phyloP scores from a whole-genome alignment of 2,329 filamentous ascomycete genomes.

The Phialemonium atrogriseum region DNA sequence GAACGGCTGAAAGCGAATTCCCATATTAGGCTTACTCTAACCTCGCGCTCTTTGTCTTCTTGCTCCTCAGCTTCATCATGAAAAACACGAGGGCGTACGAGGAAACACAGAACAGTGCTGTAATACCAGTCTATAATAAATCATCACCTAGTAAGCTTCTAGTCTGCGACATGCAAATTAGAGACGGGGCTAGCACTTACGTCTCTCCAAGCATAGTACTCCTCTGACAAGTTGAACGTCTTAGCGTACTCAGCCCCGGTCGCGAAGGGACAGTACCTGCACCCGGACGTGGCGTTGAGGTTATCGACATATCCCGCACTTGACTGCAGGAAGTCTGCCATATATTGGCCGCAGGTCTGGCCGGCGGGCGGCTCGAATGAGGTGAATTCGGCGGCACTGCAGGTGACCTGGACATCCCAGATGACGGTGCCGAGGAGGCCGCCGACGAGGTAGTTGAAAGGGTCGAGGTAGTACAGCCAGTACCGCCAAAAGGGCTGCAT shows the following conservation, averaged over 20 bases:
- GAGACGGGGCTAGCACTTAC: neutral
- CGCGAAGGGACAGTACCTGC: slow-evolving; percentile 54
- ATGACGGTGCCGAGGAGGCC: slow-evolving; percentile 48
- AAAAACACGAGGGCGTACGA: slow-evolving; percentile 34
- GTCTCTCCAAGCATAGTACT: slow-evolving; percentile 2
- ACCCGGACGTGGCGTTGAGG: slow-evolving; percentile 48
- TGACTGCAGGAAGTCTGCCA: slow-evolving; percentile 37
- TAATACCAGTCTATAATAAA: slow-evolving; percentile 25
- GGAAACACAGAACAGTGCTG: slow-evolving; percentile 31
- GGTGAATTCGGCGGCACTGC: slow-evolving; percentile 46
- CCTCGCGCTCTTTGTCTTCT: slow-evolving; percentile 34
- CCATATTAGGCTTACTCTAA: slow-evolving; percentile 4
- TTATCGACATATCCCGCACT: slow-evolving; percentile 53
- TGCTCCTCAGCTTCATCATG: slow-evolving; percentile 40
- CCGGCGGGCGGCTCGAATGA: slow-evolving; percentile 46
- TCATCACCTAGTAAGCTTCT: too few relatives aligned
- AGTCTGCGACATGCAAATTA: neutral
- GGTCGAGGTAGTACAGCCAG: slow-evolving; percentile 58
- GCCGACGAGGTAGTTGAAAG: slow-evolving; percentile 59
- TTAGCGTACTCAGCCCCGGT: slow-evolving; percentile 51
- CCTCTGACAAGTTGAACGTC: slow-evolving; percentile 46
- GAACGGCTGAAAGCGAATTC: too few relatives aligned
- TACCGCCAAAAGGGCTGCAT: slow-evolving; percentile 31
- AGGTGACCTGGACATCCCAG: slow-evolving; percentile 46
- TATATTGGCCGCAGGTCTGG: slow-evolving; percentile 48